Conservation (phyloP, 805 yeast genomes). For the Spathaspora passalidarum region DNA sequence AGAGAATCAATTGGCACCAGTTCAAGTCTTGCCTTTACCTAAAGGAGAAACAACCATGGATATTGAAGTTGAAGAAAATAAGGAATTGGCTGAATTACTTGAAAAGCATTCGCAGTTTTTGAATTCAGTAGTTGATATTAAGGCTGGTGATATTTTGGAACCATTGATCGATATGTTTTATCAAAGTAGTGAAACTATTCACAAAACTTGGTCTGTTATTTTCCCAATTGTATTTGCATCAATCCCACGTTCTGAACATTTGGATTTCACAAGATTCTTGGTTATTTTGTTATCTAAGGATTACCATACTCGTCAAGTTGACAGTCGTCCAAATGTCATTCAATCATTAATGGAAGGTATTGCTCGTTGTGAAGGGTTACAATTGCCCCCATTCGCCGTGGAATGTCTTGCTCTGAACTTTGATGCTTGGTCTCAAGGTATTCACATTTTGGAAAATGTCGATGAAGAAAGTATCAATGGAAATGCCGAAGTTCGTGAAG, state of each 20-base stretch:
- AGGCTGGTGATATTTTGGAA: slow-evolving; percentile 57
- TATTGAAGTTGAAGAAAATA: slow-evolving; percentile 13
- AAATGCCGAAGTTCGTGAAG: slow-evolving; percentile 73
- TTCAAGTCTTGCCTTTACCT: slow-evolving; percentile 39
- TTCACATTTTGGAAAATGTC: slow-evolving; percentile 77
- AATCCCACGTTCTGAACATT: slow-evolving; percentile 73
- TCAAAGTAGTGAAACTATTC: slow-evolving; percentile 75
- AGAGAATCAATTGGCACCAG: slow-evolving; percentile 53
- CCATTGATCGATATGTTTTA: slow-evolving; percentile 82
- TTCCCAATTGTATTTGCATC: slow-evolving; percentile 80
- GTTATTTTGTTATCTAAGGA: slow-evolving; percentile 83
- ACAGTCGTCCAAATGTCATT: slow-evolving; percentile 80
- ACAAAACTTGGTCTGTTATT: slow-evolving; percentile 75
- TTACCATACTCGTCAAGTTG: slow-evolving; percentile 88
- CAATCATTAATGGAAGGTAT: slow-evolving; percentile 81
- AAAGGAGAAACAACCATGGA: slow-evolving; percentile 20
- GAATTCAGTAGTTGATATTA: slow-evolving; percentile 25
- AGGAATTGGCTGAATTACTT: slow-evolving; percentile 20
- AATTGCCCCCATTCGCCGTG: slow-evolving; percentile 89
- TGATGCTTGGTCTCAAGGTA: slow-evolving; percentile 88
- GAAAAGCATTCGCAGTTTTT: slow-evolving; percentile 29
- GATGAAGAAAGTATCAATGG: slow-evolving; percentile 56
- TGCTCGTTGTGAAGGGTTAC: slow-evolving; percentile 67
- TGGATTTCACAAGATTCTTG: slow-evolving; percentile 79
- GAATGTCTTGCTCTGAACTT: slow-evolving; percentile 85